Evolutionary conservation across 768 basidiomycete species (phyloP), one percentile per base, ranked within the genome.

Genomic region (Leccinum arenicola): DNA sequence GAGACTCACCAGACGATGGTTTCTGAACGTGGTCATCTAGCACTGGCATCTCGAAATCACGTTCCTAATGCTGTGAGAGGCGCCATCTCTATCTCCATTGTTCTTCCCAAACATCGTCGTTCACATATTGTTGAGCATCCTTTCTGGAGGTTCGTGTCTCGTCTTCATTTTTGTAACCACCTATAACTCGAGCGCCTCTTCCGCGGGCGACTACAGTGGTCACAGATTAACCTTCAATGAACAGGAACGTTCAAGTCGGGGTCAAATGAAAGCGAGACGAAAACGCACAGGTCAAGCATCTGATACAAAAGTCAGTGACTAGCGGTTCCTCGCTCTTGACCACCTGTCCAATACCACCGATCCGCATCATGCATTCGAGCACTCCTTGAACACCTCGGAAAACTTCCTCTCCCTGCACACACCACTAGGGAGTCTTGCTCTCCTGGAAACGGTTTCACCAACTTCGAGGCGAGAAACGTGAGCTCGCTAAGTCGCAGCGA

Each of bases 191-290:
- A 97, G 72, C 1, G 90, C 87, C 11, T 82, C 81, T 11, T 86
- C 81, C 5, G 94, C 85, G 17, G 95, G 89, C 5, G 85, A 82
- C 90, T 95, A 99, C 17, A 97, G 68, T 0, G 97, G 97, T 27
- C 92, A 83, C 48, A 98, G 76, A 69, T 95, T 96, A 60, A 98
- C 89, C 76, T 98, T 98, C 54, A 98, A 78, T 70, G 66, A 23
- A 56, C n/a, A 12, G 27, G 5, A 54, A 40, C 2, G 19, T 27
- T 27, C 27, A 27, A 27, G 27, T 27, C 27, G 27, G 27, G 43
- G 36, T 36, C 50, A 12, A 35, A 15, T 23, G 25, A 35, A 36
- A 40, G 17, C 5, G 11, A 54, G 19, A 58, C 10, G 36, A 4
- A 52, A 6, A 75, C 80, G 57, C 52, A 91, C 90, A 87, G 31